A percentile compares a stretch with the other conserved stretches of the same genome.
Conservation (phyloP, 1,284 basidiomycete genomes). For the Puccinia horiana region DNA sequence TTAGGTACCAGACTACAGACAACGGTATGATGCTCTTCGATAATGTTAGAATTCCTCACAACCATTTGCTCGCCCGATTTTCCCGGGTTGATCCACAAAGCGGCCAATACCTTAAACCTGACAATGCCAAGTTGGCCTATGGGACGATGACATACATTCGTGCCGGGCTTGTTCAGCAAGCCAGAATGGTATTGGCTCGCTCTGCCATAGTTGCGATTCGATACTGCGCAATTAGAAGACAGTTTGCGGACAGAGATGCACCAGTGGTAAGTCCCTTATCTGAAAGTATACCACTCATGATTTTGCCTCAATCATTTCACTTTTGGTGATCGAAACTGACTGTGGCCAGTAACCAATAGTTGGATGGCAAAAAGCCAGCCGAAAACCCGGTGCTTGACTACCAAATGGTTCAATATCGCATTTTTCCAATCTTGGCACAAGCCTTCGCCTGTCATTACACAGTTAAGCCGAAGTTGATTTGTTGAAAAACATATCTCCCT, state of each 20-base stretch:
- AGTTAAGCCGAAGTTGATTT: constrained; percentile 20
- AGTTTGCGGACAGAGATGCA: constrained; percentile 59
- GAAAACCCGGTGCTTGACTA: constrained; percentile 60
- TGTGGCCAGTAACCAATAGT: not conserved
- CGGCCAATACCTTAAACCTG: constrained; percentile 53
- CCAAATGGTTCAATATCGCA: constrained; percentile 57
- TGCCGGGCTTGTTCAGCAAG: constrained; percentile 58
- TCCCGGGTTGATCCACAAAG: constrained; percentile 57
- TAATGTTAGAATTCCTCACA: constrained; percentile 56
- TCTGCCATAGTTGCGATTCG: constrained; percentile 59
- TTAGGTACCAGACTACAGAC: constrained; percentile 58
- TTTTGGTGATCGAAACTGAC: not conserved
- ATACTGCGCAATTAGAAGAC: constrained; percentile 59
- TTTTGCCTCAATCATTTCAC: not conserved
- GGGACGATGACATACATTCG: constrained; percentile 58
- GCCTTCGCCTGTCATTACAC: constrained; percentile 60
- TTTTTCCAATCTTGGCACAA: constrained; percentile 60
- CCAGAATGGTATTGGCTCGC: constrained; percentile 57
- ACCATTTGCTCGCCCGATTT: constrained; percentile 59
- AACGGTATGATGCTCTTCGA: constrained; percentile 55
- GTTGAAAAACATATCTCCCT: not conserved
- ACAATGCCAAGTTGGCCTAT: constrained; percentile 55
- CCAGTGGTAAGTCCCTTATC: constrained; percentile 56
- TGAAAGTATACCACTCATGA: not conserved
- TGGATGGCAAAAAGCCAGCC: constrained; percentile 54